These are phyloP conservation scores for Hydrangea macrophylla DNA, from an alignment of 148 eudicot genomes.

Conservation along the genomic window DNA sequence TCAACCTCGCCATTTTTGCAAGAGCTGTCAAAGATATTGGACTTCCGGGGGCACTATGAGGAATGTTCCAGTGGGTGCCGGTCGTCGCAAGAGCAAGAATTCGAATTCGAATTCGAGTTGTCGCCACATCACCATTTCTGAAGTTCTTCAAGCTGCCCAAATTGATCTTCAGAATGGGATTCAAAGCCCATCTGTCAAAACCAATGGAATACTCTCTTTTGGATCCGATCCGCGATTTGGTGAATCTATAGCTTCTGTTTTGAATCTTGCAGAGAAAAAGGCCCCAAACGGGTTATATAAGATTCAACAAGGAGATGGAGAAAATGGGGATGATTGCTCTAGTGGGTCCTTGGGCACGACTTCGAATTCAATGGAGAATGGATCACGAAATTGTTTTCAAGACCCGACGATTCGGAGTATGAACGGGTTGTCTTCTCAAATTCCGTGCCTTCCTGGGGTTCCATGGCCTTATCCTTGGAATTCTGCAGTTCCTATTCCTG, in stretches of 20 bases:
- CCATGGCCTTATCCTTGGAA: constrained; percentile 82
- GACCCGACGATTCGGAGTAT: constrained; percentile 30
- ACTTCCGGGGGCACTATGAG: constrained; percentile 98
- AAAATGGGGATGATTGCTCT: constrained; percentile 49
- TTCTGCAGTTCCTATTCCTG: too few relatives aligned
- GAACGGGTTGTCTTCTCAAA: constrained; percentile 40
- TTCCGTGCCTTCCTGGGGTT: constrained; percentile 52
- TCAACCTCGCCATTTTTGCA: constrained; percentile 94
- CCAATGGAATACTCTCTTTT: constrained; percentile 65
- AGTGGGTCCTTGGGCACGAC: constrained; percentile 49
- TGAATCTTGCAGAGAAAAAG: constrained; percentile 37
- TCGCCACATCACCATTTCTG: constrained; percentile 58
- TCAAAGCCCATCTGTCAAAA: too few relatives aligned
- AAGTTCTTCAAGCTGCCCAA: constrained; percentile 51
- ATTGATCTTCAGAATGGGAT: constrained; percentile 40
- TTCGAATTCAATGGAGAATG: constrained; percentile 36
- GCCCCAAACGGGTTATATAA: constrained; percentile 29
- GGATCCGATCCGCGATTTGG: constrained; percentile 47
- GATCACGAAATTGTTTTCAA: constrained; percentile 22
- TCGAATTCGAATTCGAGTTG: constrained; percentile 47
- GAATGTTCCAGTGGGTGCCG: constrained; percentile 89
- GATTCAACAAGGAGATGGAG: constrained; percentile 17
- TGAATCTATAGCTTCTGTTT: constrained; percentile 46
- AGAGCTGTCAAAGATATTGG: constrained; percentile 96
- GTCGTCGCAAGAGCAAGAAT: constrained; percentile 89